These are phyloP conservation scores for Aeschynomene evenia DNA, from an alignment of 306 rosid genomes.

Conservation along the genomic window DNA sequence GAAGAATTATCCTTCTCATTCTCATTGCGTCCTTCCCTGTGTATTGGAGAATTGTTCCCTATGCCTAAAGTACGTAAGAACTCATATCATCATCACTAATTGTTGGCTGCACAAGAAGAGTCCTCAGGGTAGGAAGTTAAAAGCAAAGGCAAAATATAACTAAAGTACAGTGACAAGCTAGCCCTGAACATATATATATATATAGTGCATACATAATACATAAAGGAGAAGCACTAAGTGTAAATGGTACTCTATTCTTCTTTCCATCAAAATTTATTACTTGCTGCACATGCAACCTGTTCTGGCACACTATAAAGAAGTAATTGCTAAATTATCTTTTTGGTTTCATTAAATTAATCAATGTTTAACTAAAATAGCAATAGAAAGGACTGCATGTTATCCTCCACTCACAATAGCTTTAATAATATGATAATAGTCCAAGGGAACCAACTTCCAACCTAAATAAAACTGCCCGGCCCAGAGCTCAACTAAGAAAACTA, in stretches of 20 bases:
- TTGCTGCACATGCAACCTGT: constrained; percentile 61
- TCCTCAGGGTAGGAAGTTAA: not conserved
- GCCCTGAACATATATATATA: not conserved
- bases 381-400: constrained; percentile 55
- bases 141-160: constrained; percentile 15
- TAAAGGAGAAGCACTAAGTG: constrained; percentile 32
- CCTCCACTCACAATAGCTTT: constrained; percentile 48
- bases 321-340: constrained; percentile 39
- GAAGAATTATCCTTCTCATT: not conserved
- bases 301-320: constrained; percentile 32
- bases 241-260: constrained; percentile 26
- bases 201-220: not conserved
- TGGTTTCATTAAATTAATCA: constrained; percentile 25
- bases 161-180: not conserved
- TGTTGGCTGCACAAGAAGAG: not conserved
- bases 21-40: not conserved
- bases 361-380: constrained; percentile 30
- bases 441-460: constrained; percentile 39
- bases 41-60: constrained; percentile 23
- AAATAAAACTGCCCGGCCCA: constrained; percentile 41
- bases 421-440: constrained; percentile 24
- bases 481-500: constrained; percentile 53
- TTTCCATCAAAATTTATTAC: constrained; percentile 25
- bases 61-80: constrained; percentile 1
- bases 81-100: constrained; percentile 19